These are phyloP conservation scores for Fragaria nilgerrensis DNA, from an alignment of 306 rosid species.

Conservation along the genomic window DNA sequence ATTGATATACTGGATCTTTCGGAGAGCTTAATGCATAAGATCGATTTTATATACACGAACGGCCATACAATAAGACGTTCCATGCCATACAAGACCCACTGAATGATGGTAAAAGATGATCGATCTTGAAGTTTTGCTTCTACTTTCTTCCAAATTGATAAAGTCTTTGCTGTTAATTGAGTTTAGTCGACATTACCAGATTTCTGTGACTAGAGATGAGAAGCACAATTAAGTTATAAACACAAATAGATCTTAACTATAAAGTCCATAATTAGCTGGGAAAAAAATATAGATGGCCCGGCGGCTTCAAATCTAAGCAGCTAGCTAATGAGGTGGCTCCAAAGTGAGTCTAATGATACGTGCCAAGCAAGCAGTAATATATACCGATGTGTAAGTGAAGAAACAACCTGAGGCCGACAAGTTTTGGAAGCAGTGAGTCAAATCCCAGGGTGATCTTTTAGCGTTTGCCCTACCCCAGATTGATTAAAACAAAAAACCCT, in stretches of 20 bases:
- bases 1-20: too few relatives aligned
- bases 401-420: conserved; percentile 36
- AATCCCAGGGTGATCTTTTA: neutral
- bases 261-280: neutral
- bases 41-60: too few relatives aligned
- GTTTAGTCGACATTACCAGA: neutral
- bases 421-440: conserved; percentile 25
- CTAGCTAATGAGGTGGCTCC: conserved; percentile 8
- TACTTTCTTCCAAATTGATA: neutral
- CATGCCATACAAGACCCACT: neutral
- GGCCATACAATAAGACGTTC: too few relatives aligned
- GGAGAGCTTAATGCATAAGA: too few relatives aligned
- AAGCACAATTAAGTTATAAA: neutral
- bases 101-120: too few relatives aligned
- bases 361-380: neutral
- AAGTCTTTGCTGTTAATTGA: too few relatives aligned
- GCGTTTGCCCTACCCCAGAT: conserved; percentile 10
- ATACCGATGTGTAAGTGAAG: neutral
- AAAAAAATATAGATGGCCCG: neutral
- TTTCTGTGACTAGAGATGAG: neutral
- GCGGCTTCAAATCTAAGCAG: conserved; percentile 22
- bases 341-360: neutral
- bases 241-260: neutral
- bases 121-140: neutral
- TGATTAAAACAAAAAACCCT: neutral